Evolutionary conservation across 805 yeast species (phyloP), one percentile per base, ranked within the genome.

Genomic region (Wickerhamiella vanderwaltii): DNA sequence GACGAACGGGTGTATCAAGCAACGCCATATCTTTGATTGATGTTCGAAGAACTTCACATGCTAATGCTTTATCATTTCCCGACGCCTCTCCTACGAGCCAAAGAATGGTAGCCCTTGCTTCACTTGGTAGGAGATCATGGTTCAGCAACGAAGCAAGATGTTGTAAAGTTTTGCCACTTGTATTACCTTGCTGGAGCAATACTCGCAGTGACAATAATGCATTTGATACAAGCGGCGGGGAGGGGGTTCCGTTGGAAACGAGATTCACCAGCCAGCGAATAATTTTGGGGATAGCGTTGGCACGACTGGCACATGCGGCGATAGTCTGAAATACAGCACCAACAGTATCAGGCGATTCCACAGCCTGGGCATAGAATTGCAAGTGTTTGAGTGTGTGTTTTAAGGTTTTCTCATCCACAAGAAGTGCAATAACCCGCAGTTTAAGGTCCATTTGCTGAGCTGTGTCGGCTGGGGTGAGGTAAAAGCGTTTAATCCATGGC

Each of bases 1-100:
- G 69, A 48, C 93, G 68, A 1, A 84, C 85, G 6, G 61, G 60
- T 5, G 70, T 69, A 17, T 38, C 41, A 9, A 29, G 13, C 20
- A 34, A 20, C 54, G 84, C 84, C 9, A 59, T 50, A 0, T 75
- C 62, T 23, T 67, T 67, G 6, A 78, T 58, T 29, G 81, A 59
- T 11, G 63, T 61, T 41, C 95, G 67, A 43, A 85, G 62, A 2
- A 84, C 71, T 55, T 88, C 95, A 0, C 93, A 87, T 3, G 87
- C 78, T 39, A 82, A 60, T 20, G 60, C 58, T 12, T 68, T 28
- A 65, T 66, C 22, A 61, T 52, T 12, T 56, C 58, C 0, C 78
- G 67, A 55, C 77, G 49, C 79, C 54, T 91, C 96, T 4, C 97
- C 95, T 40, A 88, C 71, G 7, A 88, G 67, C 97, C 97, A 91